Evolutionary conservation across 768 basidiomycete species (phyloP), one percentile per base, ranked within the genome.

Genomic region (Auriscalpium vulgare): DNA sequence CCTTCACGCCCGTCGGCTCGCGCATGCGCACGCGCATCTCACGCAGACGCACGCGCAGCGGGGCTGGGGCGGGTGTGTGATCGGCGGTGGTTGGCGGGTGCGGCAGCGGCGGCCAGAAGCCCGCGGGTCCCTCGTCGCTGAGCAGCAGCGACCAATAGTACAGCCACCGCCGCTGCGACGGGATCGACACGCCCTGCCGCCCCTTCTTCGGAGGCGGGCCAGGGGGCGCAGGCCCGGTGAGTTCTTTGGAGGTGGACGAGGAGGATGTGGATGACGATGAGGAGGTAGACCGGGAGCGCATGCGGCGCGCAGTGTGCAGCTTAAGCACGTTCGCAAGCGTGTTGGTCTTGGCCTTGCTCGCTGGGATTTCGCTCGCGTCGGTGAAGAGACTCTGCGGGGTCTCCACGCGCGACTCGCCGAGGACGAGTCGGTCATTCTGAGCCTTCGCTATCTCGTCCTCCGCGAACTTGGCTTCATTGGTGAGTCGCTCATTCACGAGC

Each of bases 131-230:
- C 43, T 79, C 77, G 48, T 78, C 72, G 4, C 78, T 72, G 14
- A 88, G 74, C n/a, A 85, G 65, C 10, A 83, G 73, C 0, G 83
- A 80, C 87, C 87, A 93, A 65, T 92, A 93, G 60, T 81, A 77
- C 5, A 94, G 71, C 76, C 84, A 91, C 17, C 91, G 82, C 2
- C 83, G 78, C 67, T 92, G 91, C 56, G 85, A 87, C 0, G 90
- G 86, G 60, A 92, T 92, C 59, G 84, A 87, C 45, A 91, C 85
- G 10, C 86, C 86, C 60, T 78, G 83, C 19, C 44, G 17, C 37
- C 44, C 40, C 43, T 49, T 48, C 47, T 55, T 55, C 44, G 36
- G 47, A 13, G 37, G 37, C 5, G 37, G 51, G 10, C 40, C 40
- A 5, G 16, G 37, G 14, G 37, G 23, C 62, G 63, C 40, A 62